Conservation (phyloP, 306 rosid genomes). For the Citrullus colocynthis region DNA sequence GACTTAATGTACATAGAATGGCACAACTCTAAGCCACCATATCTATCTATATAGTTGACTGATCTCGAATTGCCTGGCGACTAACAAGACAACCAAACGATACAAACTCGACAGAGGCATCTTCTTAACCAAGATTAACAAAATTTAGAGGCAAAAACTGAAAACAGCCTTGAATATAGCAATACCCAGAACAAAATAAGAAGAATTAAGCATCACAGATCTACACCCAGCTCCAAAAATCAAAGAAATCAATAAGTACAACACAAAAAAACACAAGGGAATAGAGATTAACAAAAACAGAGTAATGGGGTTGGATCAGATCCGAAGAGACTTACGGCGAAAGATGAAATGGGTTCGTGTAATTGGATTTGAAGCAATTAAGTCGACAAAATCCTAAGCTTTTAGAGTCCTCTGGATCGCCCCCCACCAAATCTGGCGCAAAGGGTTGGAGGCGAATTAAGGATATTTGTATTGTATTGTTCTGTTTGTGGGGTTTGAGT, state of each 20-base stretch:
- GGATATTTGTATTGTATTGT: not conserved
- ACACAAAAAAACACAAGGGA: not conserved
- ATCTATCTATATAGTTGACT: not conserved
- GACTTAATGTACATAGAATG: not conserved
- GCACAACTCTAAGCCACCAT: not conserved
- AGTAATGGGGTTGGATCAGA: slow-evolving; percentile 21
- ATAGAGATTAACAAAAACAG: not conserved
- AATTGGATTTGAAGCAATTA: not conserved
- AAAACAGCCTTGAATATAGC: not conserved
- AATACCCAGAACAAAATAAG: not conserved
- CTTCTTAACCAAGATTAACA: not conserved
- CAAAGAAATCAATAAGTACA: not conserved
- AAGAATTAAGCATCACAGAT: not conserved
- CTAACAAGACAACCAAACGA: not conserved
- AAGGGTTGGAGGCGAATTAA: not conserved
- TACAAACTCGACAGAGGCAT: not conserved
- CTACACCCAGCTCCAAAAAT: not conserved
- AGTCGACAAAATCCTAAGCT: slow-evolving; percentile 24
- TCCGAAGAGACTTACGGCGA: slow-evolving; percentile 12
- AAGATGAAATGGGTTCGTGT: not conserved
- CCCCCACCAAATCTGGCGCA: slow-evolving; percentile 25
- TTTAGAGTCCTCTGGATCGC: slow-evolving; percentile 37
- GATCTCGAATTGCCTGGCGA: not conserved
- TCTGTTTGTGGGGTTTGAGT: slow-evolving; percentile 18
- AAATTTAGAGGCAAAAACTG: not conserved